Evolutionary conservation across 345 rosid genomes (phyloP), one percentile per base, ranked within the genome.

Genomic region (Jatropha curcas): DNA sequence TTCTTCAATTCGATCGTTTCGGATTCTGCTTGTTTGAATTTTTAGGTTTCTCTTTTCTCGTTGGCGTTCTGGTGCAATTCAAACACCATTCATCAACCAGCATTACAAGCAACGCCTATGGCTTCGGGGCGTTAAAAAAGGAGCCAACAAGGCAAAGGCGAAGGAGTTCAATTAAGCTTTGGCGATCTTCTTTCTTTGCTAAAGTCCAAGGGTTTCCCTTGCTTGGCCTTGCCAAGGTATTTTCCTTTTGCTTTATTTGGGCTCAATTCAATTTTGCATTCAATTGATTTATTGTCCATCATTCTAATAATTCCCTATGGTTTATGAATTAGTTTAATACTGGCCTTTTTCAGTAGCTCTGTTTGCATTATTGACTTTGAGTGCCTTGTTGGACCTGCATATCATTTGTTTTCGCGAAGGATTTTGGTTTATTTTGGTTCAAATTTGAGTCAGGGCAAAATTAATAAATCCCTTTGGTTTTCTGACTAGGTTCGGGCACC

Each of bases 101-200:
- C 34, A 55, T 55, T 24, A 19, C 28, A 27, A 56, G 20, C 28
- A 27, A 56, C 82, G 78, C 77, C 74, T 74, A 91, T 89, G 94
- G 97, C 90, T 73, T 89, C 91, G 65, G 82, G 87, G 81, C 96
- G 97, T 82, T n/a, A 91, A 59, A 79, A 91, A 64, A 79, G 98
- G 92, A 82, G 93, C 81, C 75, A 89, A 68, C 80, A 92, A 90
- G 72, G 84, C 80, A 28, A 83, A 75, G 60, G 77, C 71, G 4
- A 87, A 84, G 88, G 82, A 77, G n/a, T n/a, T 59, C 86, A 83
- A 83, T 79, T 92, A 83, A 88, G 91, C 71, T 68, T 91, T 74
- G 99, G 99, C 77, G 98, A 92, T 90, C 96, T 95, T 37, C 98
- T 95, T 61, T n/a, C n/a, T 93, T 95, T 55, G 99, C 99, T 64